Base-by-base conservation (phyloP, 139 green algal species). In the Zygnema circumcarinatum region DNA sequence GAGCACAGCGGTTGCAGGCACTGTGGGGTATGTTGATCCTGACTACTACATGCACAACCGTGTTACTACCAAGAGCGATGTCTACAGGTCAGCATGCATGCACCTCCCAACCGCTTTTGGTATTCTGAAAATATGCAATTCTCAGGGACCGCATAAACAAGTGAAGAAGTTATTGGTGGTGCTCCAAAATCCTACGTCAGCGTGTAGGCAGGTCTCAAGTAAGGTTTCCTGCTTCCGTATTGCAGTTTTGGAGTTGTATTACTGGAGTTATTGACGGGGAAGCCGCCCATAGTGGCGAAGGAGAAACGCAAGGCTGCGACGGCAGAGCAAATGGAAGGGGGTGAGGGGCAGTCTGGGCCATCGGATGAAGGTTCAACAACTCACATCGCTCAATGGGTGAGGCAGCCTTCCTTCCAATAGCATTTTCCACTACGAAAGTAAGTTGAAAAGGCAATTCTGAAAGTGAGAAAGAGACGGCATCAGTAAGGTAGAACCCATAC, bases 161-260 rank as follows among this genome's bases (percentile, higher is more conserved):
- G n/a, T n/a, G n/a, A n/a, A n/a, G n/a, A n/a, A n/a, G n/a, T n/a
- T n/a, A n/a, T n/a, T n/a, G n/a, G n/a, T n/a, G 47, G 7, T 62
- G 7, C 16, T 62, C 16, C 47, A 62, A 7, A 62, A 7, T 62
- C 16, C 7, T 62, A 62, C 47, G 47, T 16, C 7, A 62, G 47
- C 47, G 7, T 62, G 47, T 62, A 62, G 47, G 47, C 47, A 62
- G 47, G 47, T 16, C 47, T 62, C 47, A 62, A 62, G 7, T 16
- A 16, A 16, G 7, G 47, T 16, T 62, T 41, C n/a, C 74, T 52
- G 39, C 74, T 16, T 81, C 1, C 32, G 39, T 52, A 32, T 32
- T 81, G 29, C 74, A 81, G 74, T 31, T 81, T 81, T 52, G 74
- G 74, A 47, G 74, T 81, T 47, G 74, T 81, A 29, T 31, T 81